Evolutionary conservation across 2,329 filamentous ascomycete genomes (phyloP).

Genomic region (Sporothrix curviconia): DNA sequence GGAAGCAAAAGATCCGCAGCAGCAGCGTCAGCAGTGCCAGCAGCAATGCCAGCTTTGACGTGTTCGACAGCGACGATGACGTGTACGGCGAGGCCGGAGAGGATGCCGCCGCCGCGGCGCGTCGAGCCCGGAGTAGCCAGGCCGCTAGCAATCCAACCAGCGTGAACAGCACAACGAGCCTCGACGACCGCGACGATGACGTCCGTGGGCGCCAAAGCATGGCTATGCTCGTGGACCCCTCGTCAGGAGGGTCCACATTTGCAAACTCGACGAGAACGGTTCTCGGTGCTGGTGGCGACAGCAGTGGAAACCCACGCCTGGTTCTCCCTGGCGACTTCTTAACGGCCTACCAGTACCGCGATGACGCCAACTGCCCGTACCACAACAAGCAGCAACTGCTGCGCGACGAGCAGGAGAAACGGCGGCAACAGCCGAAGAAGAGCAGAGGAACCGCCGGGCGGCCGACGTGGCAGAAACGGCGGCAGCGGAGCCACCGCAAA

Average conservation of each 20-base stretch:
- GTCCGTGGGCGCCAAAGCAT: neutral
- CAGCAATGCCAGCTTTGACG: slow-evolving; percentile 13
- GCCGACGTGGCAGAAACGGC: neutral
- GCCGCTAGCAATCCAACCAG: slow-evolving; percentile 10
- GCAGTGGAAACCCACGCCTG: slow-evolving; percentile 20
- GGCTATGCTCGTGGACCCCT: neutral
- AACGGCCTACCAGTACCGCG: slow-evolving; percentile 24
- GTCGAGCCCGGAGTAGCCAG: slow-evolving; percentile 7
- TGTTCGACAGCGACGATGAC: slow-evolving; percentile 14
- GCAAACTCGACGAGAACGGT: slow-evolving; percentile 2
- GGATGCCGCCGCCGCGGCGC: slow-evolving; percentile 2
- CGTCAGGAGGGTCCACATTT: neutral
- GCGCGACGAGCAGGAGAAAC: slow-evolving; percentile 7
- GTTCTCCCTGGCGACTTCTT: slow-evolving; percentile 47
- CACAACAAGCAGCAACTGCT: slow-evolving; percentile 14
- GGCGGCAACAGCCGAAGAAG: neutral
- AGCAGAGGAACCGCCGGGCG: neutral
- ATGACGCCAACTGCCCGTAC: slow-evolving; percentile 22
- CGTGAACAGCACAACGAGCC: slow-evolving; percentile 3
- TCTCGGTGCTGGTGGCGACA: slow-evolving; percentile 17
- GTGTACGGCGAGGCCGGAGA: slow-evolving; percentile 11
- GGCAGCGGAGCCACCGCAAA: neutral
- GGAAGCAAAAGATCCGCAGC: slow-evolving; percentile 1
- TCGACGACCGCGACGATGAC: neutral
- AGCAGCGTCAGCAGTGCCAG: slow-evolving; percentile 7